Evolutionary conservation across 208 protist genomes (phyloP), one percentile per base, ranked within the genome.

Genomic region (Leishmania guyanensis): DNA sequence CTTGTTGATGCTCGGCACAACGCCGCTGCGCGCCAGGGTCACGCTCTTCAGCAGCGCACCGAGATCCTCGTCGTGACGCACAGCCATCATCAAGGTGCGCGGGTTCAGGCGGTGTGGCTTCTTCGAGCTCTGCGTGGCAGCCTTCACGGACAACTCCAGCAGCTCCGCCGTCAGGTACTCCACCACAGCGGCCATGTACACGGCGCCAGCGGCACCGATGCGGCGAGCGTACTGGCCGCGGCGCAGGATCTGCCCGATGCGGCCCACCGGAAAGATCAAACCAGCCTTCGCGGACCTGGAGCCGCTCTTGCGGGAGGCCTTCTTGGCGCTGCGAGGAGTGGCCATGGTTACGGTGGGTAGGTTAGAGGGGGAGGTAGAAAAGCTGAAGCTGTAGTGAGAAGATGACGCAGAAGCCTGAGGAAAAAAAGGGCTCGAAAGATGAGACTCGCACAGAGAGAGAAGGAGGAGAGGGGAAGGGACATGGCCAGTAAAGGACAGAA

Each of bases 241-340:
- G 86, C 96, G 93, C 73, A 99, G 91, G 83, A 98, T 90, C 75
- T 96, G 92, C 88, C 99, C 98, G 62, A 99, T 91, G 91, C 99
- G 97, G 85, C 99, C 99, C 39, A 99, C 99, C 69, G 99, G 99
- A 94, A 99, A 99, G 91, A 99, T 98, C 58, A 99, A 98, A 53
- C 98, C 98, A 20, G 99, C 99, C 92, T 97, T 98, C 60, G 89
- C 91, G 79, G 98, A 99, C 83, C 96, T 94, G 60, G 96, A 93
- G 58, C 84, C 78, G 77, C 81, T 76, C 93, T 98, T 93, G 86
- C 86, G 89, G 77, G 89, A 85, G 51, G 90, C 88, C 92, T 95
- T 94, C 90, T 95, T 95, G 50, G 86, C 81, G 77, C 86, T 86
- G 85, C 86, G 88, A 68, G 90, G 92, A 66, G 92, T 93, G 70